Conservation (phyloP, 345 rosid genomes). For the Populus nigra region DNA sequence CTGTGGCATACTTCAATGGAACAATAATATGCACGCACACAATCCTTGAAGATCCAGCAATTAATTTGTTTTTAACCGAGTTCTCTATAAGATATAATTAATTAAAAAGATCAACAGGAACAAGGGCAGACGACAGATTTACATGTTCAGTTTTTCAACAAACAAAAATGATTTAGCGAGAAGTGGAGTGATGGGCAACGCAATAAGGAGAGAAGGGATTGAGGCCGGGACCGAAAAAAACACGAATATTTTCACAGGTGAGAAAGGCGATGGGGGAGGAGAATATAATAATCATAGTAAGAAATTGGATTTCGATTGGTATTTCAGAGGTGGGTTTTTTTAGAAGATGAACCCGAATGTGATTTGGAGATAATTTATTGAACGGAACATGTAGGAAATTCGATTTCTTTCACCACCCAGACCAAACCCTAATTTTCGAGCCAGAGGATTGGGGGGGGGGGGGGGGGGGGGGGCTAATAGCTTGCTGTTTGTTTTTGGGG, state of each 20-base stretch:
- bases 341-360: background rate
- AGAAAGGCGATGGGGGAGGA: conserved; percentile 42
- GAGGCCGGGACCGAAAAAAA: conserved; percentile 82
- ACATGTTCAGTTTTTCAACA: background rate
- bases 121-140: background rate
- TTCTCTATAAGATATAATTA: background rate
- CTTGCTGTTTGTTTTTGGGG: background rate
- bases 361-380: background rate
- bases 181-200: conserved; percentile 74
- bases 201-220: conserved; percentile 91
- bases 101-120: background rate
- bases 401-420: background rate
- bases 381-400: background rate
- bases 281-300: conserved; percentile 53
- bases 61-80: background rate
- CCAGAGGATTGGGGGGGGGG: rapidly evolving
- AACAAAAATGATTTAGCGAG: conserved; percentile 38
- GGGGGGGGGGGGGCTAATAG: rapidly evolving
- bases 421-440: background rate
- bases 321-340: background rate
- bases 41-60: background rate
- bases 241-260: conserved; percentile 59
- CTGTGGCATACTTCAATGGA: conserved; percentile 43
- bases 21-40: background rate
- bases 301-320: background rate